Conservation (phyloP, 163 green algal genomes). For the Scenedesmus sp. region DNA sequence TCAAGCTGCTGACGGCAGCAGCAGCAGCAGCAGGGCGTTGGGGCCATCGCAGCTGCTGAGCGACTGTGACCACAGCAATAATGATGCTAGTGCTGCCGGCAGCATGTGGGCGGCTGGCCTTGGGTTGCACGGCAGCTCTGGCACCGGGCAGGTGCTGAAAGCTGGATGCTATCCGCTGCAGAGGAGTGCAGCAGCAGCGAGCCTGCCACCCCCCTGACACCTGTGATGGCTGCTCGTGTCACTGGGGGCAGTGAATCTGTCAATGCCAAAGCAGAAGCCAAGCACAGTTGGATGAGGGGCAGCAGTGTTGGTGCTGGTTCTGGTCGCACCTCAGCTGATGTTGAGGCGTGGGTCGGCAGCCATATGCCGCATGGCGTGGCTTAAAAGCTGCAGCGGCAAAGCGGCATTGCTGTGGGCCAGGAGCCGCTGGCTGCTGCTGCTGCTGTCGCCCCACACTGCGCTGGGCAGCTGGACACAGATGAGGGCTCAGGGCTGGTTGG, state of each 20-base stretch:
- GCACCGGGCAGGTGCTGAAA: background rate
- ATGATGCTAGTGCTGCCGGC: background rate
- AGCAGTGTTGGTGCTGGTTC: background rate
- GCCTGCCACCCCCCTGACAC: background rate
- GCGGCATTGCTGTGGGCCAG: background rate
- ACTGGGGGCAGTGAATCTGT: background rate
- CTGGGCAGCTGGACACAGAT: background rate
- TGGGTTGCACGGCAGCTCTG: background rate
- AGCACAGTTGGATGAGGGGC: background rate
- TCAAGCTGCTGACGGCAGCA: background rate
- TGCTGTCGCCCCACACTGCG: background rate
- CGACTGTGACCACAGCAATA: background rate
- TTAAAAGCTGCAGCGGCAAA: background rate
- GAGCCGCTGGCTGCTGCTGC: background rate
- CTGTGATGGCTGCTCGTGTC: background rate
- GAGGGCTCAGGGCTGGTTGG: background rate
- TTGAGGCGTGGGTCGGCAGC: background rate
- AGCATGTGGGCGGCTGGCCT: background rate
- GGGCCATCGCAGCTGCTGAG: background rate
- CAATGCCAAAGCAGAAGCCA: background rate
- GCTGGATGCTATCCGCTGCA: background rate
- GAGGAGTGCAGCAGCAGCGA: background rate
- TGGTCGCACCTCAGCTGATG: background rate
- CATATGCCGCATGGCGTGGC: background rate
- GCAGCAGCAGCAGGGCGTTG: conserved; percentile 6